A percentile compares a stretch with the other conserved stretches of the same genome.
Evolutionary conservation across 176 grass and related monocot species (phyloP).

Genomic region (Luzula sylvatica): DNA sequence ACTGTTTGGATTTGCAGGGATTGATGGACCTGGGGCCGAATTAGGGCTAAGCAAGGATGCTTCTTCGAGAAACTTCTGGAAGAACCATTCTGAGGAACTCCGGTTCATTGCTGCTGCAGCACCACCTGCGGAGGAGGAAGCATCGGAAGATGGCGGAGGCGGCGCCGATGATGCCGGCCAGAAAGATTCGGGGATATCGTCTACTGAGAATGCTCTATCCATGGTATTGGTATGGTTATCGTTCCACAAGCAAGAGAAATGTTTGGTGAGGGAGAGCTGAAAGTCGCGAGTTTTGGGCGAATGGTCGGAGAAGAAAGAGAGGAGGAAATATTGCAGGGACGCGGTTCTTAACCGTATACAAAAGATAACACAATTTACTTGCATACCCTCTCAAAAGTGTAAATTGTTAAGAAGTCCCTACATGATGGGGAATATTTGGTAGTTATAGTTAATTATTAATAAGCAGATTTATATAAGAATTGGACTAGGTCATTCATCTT

Average conservation of each 20-base stretch:
- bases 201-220: slow-evolving; percentile 38
- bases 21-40: neutral
- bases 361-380: no score
- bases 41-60: neutral
- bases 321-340: neutral
- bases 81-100: slow-evolving; percentile 33
- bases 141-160: neutral
- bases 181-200: slow-evolving; percentile 22
- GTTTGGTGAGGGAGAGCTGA: neutral
- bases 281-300: slow-evolving; percentile 1
- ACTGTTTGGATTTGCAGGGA: neutral
- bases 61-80: slow-evolving; percentile 48
- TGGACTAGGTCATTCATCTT: no score
- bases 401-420: no score
- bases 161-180: slow-evolving; percentile 9
- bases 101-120: slow-evolving; percentile 26
- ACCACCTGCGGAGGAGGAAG: neutral
- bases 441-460: no score
- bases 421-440: no score
- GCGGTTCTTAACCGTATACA: neutral
- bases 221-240: slow-evolving; percentile 5
- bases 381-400: no score
- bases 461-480: no score
- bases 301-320: slow-evolving; percentile 5
- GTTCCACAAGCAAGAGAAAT: neutral